Evolutionary conservation across 352 stramenopile species (phyloP).

Genomic region (Phytopythium vexans): DNA sequence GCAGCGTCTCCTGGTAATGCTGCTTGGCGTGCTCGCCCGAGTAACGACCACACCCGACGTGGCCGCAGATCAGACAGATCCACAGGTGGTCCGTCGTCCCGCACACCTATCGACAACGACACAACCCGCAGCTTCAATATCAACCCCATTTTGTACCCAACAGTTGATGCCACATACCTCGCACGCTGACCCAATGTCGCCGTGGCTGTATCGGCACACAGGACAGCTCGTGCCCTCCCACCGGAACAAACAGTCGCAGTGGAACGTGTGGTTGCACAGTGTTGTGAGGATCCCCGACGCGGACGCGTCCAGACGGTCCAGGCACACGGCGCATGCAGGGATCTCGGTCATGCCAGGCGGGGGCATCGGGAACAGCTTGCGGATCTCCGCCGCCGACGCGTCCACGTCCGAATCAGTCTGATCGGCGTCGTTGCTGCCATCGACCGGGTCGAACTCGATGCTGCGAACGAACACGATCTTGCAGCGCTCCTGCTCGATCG

Average conservation of each 20-base stretch:
- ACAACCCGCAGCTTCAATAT: neutral
- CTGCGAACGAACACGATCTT: slow-evolving; percentile 89
- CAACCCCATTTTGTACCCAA: slow-evolving; percentile 7
- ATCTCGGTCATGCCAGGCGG: slow-evolving; percentile 84
- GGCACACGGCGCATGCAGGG: slow-evolving; percentile 89
- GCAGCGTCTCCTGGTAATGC: slow-evolving; percentile 92
- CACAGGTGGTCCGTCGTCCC: slow-evolving; percentile 92
- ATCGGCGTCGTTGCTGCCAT: slow-evolving; percentile 13
- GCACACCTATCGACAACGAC: slow-evolving; percentile 60
- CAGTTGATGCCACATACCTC: slow-evolving; percentile 54
- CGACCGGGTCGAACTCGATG: slow-evolving; percentile 79
- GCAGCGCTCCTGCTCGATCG: slow-evolving; percentile 87
- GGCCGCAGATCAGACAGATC: slow-evolving; percentile 96
- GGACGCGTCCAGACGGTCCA: slow-evolving; percentile 86
- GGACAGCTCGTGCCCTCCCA: slow-evolving; percentile 95
- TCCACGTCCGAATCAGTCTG: slow-evolving; percentile 9
- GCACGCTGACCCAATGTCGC: slow-evolving; percentile 91
- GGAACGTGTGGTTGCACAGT: slow-evolving; percentile 98
- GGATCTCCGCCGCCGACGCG: slow-evolving; percentile 14
- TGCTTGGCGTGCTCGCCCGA: slow-evolving; percentile 92
- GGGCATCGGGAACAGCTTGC: slow-evolving; percentile 53
- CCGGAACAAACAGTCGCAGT: slow-evolving; percentile 94
- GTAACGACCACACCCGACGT: slow-evolving; percentile 96
- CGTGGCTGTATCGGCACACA: slow-evolving; percentile 96
- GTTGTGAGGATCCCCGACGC: slow-evolving; percentile 93